Conservation (phyloP, 331 rosid genomes). For the Malus hybrid region DNA sequence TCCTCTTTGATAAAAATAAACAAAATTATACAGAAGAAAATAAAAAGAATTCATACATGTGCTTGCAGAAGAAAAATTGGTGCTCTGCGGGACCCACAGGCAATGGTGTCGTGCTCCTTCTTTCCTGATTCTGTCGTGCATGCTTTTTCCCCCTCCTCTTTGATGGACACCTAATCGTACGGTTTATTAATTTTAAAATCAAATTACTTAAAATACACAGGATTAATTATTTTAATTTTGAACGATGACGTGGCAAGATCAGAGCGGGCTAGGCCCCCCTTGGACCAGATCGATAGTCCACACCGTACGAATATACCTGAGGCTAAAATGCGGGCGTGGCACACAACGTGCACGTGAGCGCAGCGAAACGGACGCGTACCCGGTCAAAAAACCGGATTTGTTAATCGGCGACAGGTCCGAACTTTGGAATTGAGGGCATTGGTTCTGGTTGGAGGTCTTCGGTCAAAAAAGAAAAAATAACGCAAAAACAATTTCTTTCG, state of each 20-base stretch:
- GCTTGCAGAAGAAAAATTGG: background rate
- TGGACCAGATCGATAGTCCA: no score
- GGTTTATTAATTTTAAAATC: no score
- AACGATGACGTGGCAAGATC: constrained; percentile 4
- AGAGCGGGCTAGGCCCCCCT: background rate
- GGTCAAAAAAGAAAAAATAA: constrained; percentile 41
- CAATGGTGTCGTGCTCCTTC: background rate
- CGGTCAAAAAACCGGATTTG: constrained; percentile 46
- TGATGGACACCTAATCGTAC: background rate
- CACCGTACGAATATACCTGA: background rate
- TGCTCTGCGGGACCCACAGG: background rate
- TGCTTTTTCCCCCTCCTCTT: background rate
- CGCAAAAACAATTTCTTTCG: background rate
- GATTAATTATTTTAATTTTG: background rate
- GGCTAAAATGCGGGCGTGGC: background rate
- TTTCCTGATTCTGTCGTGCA: background rate
- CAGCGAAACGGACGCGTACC: constrained; percentile 70
- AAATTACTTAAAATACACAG: no score
- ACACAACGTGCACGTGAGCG: constrained; percentile 28
- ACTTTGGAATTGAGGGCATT: constrained; percentile 36
- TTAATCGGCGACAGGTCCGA: constrained; percentile 63
- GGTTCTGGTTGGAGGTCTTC: constrained; percentile 34
- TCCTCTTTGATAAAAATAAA: no score
- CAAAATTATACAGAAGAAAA: background rate
- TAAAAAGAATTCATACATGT: background rate